phyloP scores from a whole-genome alignment of 225 moss, liverwort and hornwort species.

The Physcomitrium patens region DNA sequence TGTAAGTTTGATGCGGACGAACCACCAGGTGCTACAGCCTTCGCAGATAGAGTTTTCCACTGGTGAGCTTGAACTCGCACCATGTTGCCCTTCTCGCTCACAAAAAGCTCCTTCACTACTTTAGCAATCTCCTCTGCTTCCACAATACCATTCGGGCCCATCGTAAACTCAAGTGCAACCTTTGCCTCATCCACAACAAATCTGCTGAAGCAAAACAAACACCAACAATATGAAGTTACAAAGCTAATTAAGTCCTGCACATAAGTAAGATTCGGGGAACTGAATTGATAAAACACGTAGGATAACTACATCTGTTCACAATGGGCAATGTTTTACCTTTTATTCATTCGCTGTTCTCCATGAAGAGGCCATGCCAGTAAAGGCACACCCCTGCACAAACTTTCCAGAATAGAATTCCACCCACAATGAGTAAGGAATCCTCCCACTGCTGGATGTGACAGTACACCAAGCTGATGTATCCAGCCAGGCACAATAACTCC shows the following conservation, averaged over 20 bases:
- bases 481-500: slow-evolving; percentile 52
- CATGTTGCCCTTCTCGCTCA: slow-evolving; percentile 13
- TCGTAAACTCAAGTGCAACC: slow-evolving; percentile 25
- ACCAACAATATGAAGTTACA: background rate
- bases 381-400: slow-evolving; percentile 50
- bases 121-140: slow-evolving; percentile 29
- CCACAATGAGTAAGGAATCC: slow-evolving; percentile 61
- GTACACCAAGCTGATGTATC: slow-evolving; percentile 48
- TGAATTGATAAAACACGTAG: background rate
- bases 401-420: slow-evolving; percentile 59
- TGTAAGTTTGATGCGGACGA: slow-evolving; percentile 26
- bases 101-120: slow-evolving; percentile 25
- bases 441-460: slow-evolving; percentile 47
- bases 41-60: slow-evolving; percentile 20
- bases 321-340: slow-evolving; percentile 1
- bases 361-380: slow-evolving; percentile 56
- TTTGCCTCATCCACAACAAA: slow-evolving; percentile 26
- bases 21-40: slow-evolving; percentile 24
- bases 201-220: slow-evolving; percentile 4
- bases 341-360: slow-evolving; percentile 35
- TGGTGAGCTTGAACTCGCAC: slow-evolving; percentile 13
- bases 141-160: slow-evolving; percentile 22
- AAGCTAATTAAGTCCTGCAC: background rate
- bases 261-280: background rate
- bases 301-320: background rate